Conservation (phyloP, 2,329 filamentous ascomycete genomes). For the Neoscytalidium dimidiatum region DNA sequence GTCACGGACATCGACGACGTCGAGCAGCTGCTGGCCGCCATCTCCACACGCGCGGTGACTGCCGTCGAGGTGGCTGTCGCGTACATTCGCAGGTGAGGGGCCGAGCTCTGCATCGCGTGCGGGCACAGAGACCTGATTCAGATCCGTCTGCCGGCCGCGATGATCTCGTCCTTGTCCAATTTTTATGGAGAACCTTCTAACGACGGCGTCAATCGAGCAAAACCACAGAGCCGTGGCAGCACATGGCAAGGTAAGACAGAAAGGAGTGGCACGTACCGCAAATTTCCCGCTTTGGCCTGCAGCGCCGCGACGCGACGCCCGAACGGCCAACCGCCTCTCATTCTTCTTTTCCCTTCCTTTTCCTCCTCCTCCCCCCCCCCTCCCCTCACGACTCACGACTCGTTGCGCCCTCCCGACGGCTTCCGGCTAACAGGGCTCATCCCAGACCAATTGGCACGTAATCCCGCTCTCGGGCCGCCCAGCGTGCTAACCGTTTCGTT, state of each 20-base stretch:
- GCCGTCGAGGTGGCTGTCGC: slow-evolving; percentile 6
- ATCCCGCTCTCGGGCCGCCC: slow-evolving; percentile 6
- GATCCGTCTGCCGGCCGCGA: not conserved
- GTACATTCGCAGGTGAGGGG: slow-evolving; percentile 11
- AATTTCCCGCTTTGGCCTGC: not conserved
- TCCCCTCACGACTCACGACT: too few species aligned
- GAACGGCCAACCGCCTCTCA: too few species aligned
- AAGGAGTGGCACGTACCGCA: not conserved
- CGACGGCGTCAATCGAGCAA: not conserved
- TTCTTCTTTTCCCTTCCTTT: too few species aligned
- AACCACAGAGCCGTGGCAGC: slow-evolving; percentile 7
- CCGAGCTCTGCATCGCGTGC: slow-evolving; percentile 3
- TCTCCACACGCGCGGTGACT: slow-evolving; percentile 9
- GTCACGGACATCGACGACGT: not conserved
- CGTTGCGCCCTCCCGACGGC: not conserved
- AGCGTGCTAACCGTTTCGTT: slow-evolving; percentile 9
- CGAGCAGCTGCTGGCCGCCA: not conserved
- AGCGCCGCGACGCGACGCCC: too few species aligned
- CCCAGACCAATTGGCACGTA: slow-evolving; percentile 19
- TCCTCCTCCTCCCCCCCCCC: not conserved
- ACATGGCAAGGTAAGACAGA: slow-evolving; percentile 9
- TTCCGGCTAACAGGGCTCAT: slow-evolving; percentile 6
- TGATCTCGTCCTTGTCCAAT: slow-evolving; percentile 4
- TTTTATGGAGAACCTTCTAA: not conserved
- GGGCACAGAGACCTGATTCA: not conserved